Conservation (phyloP, 2,329 filamentous ascomycete genomes). For the Lojkania enalia region DNA sequence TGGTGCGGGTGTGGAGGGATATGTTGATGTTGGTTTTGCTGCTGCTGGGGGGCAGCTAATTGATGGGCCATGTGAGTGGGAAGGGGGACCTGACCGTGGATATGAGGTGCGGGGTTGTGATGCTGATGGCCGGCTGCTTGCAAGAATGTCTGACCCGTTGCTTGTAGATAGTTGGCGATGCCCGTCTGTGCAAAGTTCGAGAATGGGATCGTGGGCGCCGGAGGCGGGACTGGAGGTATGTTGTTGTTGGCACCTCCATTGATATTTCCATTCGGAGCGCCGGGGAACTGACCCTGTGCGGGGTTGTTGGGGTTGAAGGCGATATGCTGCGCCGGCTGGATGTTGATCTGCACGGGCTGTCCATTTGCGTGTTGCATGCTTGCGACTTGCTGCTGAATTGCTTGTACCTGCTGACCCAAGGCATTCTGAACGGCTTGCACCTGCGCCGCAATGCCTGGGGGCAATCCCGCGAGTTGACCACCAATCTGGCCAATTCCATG, state of each 20-base stretch:
- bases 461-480: constrained; percentile 16
- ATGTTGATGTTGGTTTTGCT: constrained; percentile 14
- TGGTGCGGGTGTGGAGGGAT: constrained; percentile 6
- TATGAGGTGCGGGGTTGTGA: no score
- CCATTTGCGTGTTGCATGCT: constrained; percentile 11
- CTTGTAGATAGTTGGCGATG: constrained; percentile 1
- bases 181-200: constrained; percentile 25
- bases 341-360: background rate
- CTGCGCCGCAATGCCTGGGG: constrained; percentile 24
- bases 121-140: background rate
- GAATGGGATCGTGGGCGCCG: constrained; percentile 26
- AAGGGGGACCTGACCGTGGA: constrained; percentile 2
- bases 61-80: constrained; percentile 19
- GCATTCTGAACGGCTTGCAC: constrained; percentile 30
- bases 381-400: constrained; percentile 31
- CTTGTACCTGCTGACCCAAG: constrained; percentile 31
- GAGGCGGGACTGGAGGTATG: constrained; percentile 11
- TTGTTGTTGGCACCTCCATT: constrained; percentile 1
- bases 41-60: constrained; percentile 8
- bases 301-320: background rate
- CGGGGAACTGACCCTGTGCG: background rate
- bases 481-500: constrained; percentile 12
- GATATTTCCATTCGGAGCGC: background rate
- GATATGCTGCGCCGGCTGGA: background rate
- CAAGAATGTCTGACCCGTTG: background rate